Conservation (phyloP, 1,139 yeast genomes). For the Kodamaea suecica region DNA sequence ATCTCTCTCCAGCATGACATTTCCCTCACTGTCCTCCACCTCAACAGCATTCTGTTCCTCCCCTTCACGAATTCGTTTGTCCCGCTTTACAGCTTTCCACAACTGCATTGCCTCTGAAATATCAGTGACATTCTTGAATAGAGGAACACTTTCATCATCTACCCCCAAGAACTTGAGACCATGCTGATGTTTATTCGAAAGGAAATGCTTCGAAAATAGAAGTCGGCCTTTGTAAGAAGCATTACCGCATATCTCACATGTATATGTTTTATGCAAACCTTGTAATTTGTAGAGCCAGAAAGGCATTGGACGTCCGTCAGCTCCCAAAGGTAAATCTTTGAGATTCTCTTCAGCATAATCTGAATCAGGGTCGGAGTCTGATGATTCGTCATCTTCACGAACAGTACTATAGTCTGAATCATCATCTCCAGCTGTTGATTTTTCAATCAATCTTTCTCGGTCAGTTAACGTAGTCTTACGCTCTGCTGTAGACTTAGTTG, state of each 20-base stretch:
- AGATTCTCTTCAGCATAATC: slow-evolving; percentile 23
- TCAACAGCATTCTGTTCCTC: slow-evolving; percentile 62
- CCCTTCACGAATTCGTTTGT: slow-evolving; percentile 36
- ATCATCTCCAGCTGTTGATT: slow-evolving; percentile 24
- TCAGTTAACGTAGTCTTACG: slow-evolving; percentile 71
- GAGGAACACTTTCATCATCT: slow-evolving; percentile 29
- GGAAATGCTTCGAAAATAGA: slow-evolving; percentile 71
- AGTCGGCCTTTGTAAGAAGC: slow-evolving; percentile 69
- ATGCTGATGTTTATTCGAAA: slow-evolving; percentile 61
- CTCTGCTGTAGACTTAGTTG: slow-evolving; percentile 62
- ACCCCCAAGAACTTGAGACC: slow-evolving; percentile 80
- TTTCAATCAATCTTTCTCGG: slow-evolving; percentile 62
- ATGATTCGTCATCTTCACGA: slow-evolving; percentile 16
- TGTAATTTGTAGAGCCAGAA: slow-evolving; percentile 88
- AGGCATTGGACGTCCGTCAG: slow-evolving; percentile 92
- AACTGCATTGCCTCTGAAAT: slow-evolving; percentile 68
- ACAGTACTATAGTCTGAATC: slow-evolving; percentile 36
- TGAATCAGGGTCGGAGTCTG: slow-evolving; percentile 31
- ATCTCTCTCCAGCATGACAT: slow-evolving; percentile 82
- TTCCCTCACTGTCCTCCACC: slow-evolving; percentile 90
- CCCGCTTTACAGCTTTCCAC: slow-evolving; percentile 47
- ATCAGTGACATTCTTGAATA: slow-evolving; percentile 62
- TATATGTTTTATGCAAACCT: slow-evolving; percentile 71
- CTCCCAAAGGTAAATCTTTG: slow-evolving; percentile 71
- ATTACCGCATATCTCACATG: slow-evolving; percentile 89